Base-by-base conservation (phyloP, 495 filamentous ascomycete species). In the Trichoderma parareesei region DNA sequence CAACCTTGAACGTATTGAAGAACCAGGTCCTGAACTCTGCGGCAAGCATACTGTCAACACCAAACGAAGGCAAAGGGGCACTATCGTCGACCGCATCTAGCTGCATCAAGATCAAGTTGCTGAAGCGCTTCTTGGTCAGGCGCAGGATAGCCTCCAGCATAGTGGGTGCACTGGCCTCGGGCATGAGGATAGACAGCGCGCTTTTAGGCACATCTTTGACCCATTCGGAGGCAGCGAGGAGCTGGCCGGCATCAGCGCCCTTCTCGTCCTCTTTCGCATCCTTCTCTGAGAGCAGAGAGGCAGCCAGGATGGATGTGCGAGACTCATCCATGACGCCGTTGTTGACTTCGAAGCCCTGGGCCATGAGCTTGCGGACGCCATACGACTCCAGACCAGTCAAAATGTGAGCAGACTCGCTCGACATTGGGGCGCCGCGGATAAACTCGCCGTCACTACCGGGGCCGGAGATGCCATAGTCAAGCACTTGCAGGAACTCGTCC, bases 11-110 rank as follows among this genome's bases (percentile, higher is more conserved):
- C 1, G 65, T 65, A 10, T 49, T 46, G 55, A 66, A 76, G 4
- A 80, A 66, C 69, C 71, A 78, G 0, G 70, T 68, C 4, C 77
- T 69, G 57, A 80, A 76, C 60, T 82, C 79, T 8, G 71, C 68
- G 0, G 73, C 77, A 49, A 81, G 65, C 77, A 81, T 78, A 53
- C 71, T 76, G 44, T 82, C 78, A 35, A 82, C 62, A 7, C 78
- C 77, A 63, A 71, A 79, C 5, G 63, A 60, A 0, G 63, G 20
- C 38, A 80, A 46, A 6, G 74, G 48, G 38, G 70, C 72, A 2
- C 38, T 14, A 1, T 63, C 40, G 37, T 73, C 68, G 1, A 81
- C 65, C 46, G 77, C 65, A 27, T 78, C 75, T 5, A 70, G 3
- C 0, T 71, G 72, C 33, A 75, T 64, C 4, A 76, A 61, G 16